Percentiles rank a stretch among this genome's conserved stretches.
phyloP scores from a whole-genome alignment of 768 basidiomycete species.

The Podaxis carcinomalis region DNA sequence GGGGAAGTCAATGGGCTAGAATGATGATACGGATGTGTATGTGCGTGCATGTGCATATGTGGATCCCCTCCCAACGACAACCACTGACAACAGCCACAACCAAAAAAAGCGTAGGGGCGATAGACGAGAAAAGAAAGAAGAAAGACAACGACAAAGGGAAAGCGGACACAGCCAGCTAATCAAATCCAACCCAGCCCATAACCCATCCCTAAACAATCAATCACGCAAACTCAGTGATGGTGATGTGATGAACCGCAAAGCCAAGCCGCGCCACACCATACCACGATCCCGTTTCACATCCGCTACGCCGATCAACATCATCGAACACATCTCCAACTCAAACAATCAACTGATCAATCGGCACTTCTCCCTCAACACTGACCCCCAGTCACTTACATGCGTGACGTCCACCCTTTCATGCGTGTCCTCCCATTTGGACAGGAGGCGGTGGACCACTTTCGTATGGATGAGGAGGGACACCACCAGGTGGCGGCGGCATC shows the following conservation, averaged over 20 bases:
- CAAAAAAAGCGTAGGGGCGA: conserved; percentile 16
- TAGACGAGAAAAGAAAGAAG: conserved; percentile 7
- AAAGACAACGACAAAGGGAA: conserved; percentile 11
- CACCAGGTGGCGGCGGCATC: conserved; percentile 67
- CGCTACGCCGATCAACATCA: background rate
- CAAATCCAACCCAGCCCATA: background rate
- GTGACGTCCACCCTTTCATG: conserved; percentile 32
- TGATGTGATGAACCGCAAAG: background rate
- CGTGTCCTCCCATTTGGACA: conserved; percentile 77
- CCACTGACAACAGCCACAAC: conserved; percentile 2
- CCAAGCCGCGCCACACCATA: background rate
- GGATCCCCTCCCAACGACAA: background rate
- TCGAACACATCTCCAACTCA: background rate
- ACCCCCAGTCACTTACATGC: background rate
- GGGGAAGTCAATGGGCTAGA: background rate
- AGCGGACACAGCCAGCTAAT: conserved; percentile 12
- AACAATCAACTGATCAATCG: background rate
- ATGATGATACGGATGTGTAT: background rate
- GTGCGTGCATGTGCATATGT: conserved; percentile 1
- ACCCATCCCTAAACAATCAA: background rate
- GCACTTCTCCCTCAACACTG: background rate
- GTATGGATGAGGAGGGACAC: conserved; percentile 61
- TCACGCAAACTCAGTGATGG: background rate
- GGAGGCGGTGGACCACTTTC: conserved; percentile 66
- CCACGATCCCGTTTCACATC: background rate